Base-by-base conservation (phyloP, 345 rosid genomes). In the Ceriops zippeliana region DNA sequence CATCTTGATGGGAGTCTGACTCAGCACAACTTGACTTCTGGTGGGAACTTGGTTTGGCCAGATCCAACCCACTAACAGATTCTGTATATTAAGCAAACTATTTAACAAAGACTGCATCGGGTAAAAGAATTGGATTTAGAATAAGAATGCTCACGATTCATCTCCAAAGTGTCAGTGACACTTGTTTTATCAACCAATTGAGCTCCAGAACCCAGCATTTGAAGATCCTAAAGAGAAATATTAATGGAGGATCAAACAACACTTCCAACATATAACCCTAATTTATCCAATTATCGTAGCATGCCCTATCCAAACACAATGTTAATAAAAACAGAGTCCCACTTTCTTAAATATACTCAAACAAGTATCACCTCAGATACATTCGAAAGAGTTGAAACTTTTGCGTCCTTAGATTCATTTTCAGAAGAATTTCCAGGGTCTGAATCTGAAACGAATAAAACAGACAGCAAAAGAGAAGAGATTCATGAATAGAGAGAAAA, bases 401-500 rank as follows among this genome's bases (percentile, higher is more conserved):
- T 83, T 62, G 82, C 83, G 54, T 75, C 78, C 68, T 68, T 82
- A 22, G 83, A 75, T 70, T 78, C 91, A 80, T 84, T 81, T 53
- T 86, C 90, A 60, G 90, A 78, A 58, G 83, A 83, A 75, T 86
- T 74, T 67, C 82, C 78, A 65, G 87, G 76, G 20, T 83, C 96
- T 31, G 91, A 84, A 80, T 77, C 96, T 86, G 84, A 27, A 68
- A 73, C 65, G 67, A 58, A 73, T 10, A 24, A 42, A 52, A 11
- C 17, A 42, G 49, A 42, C 4, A 3, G 17, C 2, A 10, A 38
- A 62, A 57, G 62, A 52, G 21, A 68, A 32, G 47, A 9, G 0
- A 38, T 19, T n/a, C 20, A 8, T 66, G 21, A 75, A 69, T 61
- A 47, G 16, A 13, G 24, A 56, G 21, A 38, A 53, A 10, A 16